Evolutionary conservation across 164 flowering plant species (phyloP).

Genomic region (Protea cynaroides): DNA sequence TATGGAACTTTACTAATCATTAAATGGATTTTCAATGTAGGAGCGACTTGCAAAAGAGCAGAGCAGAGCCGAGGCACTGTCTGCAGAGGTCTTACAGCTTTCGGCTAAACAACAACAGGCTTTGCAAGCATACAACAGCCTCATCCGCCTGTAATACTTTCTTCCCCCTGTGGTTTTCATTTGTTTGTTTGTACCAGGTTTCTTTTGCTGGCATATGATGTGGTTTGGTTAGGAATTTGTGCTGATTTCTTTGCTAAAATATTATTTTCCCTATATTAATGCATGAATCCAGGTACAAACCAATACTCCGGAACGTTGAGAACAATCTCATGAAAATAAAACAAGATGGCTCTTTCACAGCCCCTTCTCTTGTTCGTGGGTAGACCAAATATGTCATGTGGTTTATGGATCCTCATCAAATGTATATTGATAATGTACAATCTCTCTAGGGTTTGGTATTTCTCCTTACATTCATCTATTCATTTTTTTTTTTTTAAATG

Average conservation of each 20-base stretch:
- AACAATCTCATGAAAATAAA: slow-evolving; percentile 81
- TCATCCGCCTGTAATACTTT: slow-evolving; percentile 56
- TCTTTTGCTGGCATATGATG: not conserved
- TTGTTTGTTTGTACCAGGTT: too few species aligned
- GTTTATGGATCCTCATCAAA: too few species aligned
- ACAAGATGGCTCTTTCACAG: slow-evolving; percentile 59
- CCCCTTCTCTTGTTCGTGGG: slow-evolving; percentile 11
- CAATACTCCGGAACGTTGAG: slow-evolving; percentile 82
- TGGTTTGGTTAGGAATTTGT: not conserved
- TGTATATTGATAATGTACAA: too few species aligned
- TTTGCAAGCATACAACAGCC: slow-evolving; percentile 64
- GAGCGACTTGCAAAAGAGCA: slow-evolving; percentile 76
- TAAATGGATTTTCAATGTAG: slow-evolving; percentile 17
- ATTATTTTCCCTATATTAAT: not conserved
- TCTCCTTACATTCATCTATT: too few species aligned
- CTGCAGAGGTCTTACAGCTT: slow-evolving; percentile 84
- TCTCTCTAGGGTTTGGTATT: too few species aligned
- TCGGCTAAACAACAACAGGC: slow-evolving; percentile 72
- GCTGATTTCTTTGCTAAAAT: too few species aligned
- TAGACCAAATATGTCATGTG: too few species aligned
- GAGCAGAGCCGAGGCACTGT: slow-evolving; percentile 71
- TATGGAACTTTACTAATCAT: not conserved
- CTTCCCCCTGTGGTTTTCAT: too few species aligned
- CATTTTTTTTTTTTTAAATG: too few species aligned
- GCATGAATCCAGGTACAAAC: slow-evolving; percentile 63